phyloP scores from a whole-genome alignment of 495 filamentous ascomycete species.

The Barbatosphaeria neglecta region DNA sequence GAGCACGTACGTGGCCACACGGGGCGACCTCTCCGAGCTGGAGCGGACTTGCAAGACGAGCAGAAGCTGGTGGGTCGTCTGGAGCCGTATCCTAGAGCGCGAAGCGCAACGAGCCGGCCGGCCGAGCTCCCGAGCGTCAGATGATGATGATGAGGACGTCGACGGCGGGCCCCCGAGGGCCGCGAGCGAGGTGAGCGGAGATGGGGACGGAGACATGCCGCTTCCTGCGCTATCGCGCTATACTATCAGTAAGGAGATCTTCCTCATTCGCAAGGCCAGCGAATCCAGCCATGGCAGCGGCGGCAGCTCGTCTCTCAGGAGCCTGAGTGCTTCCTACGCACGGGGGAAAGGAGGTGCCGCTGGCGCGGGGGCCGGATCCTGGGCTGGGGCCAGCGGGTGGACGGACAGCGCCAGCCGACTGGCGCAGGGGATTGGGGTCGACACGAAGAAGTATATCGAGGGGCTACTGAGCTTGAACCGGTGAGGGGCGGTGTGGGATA shows the following conservation, averaged over 20 bases:
- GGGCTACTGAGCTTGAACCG: conserved; percentile 64
- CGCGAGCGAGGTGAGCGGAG: neutral
- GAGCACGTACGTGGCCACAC: conserved; percentile 56
- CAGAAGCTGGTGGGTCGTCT: conserved; percentile 93
- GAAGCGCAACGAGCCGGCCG: conserved; percentile 4
- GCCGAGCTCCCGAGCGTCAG: neutral
- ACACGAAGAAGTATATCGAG: conserved; percentile 80
- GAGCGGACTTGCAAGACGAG: conserved; percentile 88
- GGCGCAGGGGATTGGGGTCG: conserved; percentile 79
- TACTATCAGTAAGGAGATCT: conserved; percentile 52
- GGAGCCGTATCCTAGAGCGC: conserved; percentile 58
- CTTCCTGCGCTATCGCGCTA: neutral
- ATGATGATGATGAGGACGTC: conserved; percentile 1
- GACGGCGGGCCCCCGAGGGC: neutral
- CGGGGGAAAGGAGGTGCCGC: no score
- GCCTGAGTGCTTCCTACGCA: conserved; percentile 26
- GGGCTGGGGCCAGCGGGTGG: conserved; percentile 30
- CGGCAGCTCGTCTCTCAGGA: conserved; percentile 12
- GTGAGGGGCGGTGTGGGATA: conserved; percentile 20
- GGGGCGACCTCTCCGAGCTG: conserved; percentile 44
- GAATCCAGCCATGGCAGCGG: conserved; percentile 42
- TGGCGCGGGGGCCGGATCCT: no score
- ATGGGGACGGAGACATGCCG: neutral
- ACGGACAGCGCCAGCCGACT: conserved; percentile 52
- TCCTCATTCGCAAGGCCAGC: conserved; percentile 67